Evolutionary conservation across 768 basidiomycete species (phyloP).

Genomic region (Phlebiopsis gigantea): DNA sequence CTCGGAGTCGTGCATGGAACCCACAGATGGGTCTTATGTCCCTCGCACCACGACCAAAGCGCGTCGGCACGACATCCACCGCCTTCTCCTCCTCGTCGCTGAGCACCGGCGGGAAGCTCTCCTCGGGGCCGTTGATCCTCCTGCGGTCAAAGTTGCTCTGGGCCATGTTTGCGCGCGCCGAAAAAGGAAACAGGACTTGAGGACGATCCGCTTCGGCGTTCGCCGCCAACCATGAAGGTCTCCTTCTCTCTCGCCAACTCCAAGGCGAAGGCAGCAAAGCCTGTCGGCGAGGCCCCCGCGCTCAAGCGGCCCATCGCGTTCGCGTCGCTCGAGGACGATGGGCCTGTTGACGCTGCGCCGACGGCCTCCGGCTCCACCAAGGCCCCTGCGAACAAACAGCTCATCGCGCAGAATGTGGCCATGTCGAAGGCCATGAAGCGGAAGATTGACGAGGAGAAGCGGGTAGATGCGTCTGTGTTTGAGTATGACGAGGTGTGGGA

Average conservation of each 20-base stretch:
- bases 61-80: constrained; percentile 33
- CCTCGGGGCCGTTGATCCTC: constrained; percentile 88
- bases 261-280: constrained; percentile 41
- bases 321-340: constrained; percentile 60
- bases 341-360: constrained; percentile 43
- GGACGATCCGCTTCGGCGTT: constrained; percentile 5
- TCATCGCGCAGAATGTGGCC: constrained; percentile 52
- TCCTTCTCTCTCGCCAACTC: constrained; percentile 69
- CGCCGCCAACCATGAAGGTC: constrained; percentile 62
- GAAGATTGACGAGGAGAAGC: constrained; percentile 73
- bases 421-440: constrained; percentile 64
- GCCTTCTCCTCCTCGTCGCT: constrained; percentile 30
- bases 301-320: constrained; percentile 62
- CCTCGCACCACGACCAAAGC: constrained; percentile 45
- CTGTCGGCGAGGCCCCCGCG: constrained; percentile 44
- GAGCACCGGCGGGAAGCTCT: constrained; percentile 64
- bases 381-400: constrained; percentile 45
- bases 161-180: constrained; percentile 15
- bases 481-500: constrained; percentile 98
- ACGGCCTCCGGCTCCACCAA: constrained; percentile 34
- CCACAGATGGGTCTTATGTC: constrained; percentile 88
- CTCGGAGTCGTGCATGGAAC: constrained; percentile 16
- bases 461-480: constrained; percentile 77
- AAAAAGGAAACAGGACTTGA: constrained; percentile 5
- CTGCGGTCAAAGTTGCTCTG: constrained; percentile 74